Percentiles rank a stretch among this genome's conserved stretches.
Conservation (phyloP, 2,329 filamentous ascomycete genomes). For the Furcasterigmium furcatum region DNA sequence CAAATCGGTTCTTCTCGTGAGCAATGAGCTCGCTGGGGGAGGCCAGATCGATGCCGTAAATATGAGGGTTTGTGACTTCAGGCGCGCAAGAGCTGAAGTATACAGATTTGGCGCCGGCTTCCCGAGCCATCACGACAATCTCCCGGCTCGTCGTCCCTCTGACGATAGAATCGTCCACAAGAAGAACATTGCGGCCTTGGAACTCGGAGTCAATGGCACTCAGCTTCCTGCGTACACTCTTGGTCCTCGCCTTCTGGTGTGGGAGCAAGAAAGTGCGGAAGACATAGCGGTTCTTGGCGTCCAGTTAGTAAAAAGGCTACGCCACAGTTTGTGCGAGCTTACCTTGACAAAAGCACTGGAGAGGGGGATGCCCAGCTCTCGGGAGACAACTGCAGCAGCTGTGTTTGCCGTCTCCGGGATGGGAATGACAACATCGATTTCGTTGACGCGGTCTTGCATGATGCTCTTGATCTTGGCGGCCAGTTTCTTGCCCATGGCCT, state of each 20-base stretch:
- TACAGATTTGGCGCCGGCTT: conserved; percentile 77
- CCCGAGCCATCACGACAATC: conserved; percentile 66
- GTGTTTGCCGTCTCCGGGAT: conserved; percentile 44
- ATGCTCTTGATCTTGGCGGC: conserved; percentile 68
- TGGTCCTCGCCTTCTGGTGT: conserved; percentile 74
- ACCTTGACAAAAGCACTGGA: no score
- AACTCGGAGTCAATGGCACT: conserved; percentile 87
- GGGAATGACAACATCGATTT: conserved; percentile 81
- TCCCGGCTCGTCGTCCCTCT: conserved; percentile 73
- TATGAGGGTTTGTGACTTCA: conserved; percentile 79
- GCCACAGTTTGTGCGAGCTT: no score
- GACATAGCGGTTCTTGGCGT: conserved; percentile 86
- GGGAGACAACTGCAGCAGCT: no score
- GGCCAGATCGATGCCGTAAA: conserved; percentile 52
- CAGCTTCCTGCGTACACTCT: conserved; percentile 85
- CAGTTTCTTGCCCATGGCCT: conserved; percentile 82
- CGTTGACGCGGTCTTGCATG: conserved; percentile 67
- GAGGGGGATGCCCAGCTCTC: no score
- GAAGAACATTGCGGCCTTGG: conserved; percentile 69
- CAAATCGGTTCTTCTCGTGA: conserved; percentile 31
- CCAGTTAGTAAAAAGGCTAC: no score
- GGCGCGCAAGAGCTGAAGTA: conserved; percentile 82
- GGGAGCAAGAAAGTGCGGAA: conserved; percentile 81
- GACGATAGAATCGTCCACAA: conserved; percentile 90
- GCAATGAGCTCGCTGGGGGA: conserved; percentile 37